Evolutionary conservation across 2,329 filamentous ascomycete genomes (phyloP).

Genomic region (Penicillium sp.): DNA sequence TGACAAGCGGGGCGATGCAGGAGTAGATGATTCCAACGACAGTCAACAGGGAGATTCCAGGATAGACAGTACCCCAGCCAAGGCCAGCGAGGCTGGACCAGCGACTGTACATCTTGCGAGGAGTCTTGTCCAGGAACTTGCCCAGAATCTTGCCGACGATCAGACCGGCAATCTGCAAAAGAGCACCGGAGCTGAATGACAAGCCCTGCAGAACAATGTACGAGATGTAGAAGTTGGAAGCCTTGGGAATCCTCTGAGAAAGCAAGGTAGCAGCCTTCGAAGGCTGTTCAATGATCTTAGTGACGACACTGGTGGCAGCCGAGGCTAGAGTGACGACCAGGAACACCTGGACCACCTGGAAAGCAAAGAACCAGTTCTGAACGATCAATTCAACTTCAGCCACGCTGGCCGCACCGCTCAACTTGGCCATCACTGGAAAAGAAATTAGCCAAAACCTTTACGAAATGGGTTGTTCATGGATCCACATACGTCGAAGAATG

Average conservation of each 20-base stretch:
- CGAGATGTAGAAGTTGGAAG: slow-evolving; percentile 90
- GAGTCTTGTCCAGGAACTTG: slow-evolving; percentile 68
- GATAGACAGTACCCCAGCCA: slow-evolving; percentile 78
- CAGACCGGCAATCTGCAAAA: slow-evolving; percentile 71
- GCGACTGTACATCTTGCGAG: slow-evolving; percentile 70
- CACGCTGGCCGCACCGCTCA: slow-evolving; percentile 72
- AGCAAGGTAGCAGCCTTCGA: slow-evolving; percentile 58
- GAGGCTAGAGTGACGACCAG: slow-evolving; percentile 78
- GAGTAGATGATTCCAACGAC: slow-evolving; percentile 81
- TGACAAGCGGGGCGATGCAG: slow-evolving; percentile 76
- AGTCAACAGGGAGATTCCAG: slow-evolving; percentile 72
- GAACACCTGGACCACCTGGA: slow-evolving; percentile 78
- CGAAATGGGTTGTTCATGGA: slow-evolving; percentile 11
- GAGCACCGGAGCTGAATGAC: slow-evolving; percentile 65
- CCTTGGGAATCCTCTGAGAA: slow-evolving; percentile 68
- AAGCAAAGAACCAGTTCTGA: slow-evolving; percentile 78
- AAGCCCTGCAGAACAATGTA: slow-evolving; percentile 94
- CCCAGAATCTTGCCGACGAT: slow-evolving; percentile 69
- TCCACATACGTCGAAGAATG: slow-evolving; percentile 63
- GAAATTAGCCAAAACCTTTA: neutral
- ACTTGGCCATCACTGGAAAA: slow-evolving; percentile 63
- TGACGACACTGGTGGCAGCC: slow-evolving; percentile 65
- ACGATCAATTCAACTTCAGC: slow-evolving; percentile 81
- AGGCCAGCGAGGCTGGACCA: slow-evolving; percentile 70
- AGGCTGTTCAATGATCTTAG: slow-evolving; percentile 60